These are phyloP conservation scores for Lentinus brumalis DNA, from an alignment of 768 basidiomycete genomes.

Conservation along the genomic window DNA sequence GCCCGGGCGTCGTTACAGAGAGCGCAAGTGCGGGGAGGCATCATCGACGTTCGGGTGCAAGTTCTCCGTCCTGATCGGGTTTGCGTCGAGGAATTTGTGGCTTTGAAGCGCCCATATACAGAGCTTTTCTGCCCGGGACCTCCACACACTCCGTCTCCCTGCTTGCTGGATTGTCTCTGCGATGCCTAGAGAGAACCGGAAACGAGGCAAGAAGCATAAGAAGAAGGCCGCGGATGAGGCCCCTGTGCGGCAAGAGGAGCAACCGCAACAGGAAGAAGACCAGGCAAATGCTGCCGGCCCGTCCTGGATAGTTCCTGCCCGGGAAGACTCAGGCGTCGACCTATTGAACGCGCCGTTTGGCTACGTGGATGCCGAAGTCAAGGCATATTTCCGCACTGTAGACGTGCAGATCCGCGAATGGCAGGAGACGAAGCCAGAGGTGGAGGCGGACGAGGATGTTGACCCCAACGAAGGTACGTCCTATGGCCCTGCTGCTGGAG, in stretches of 20 bases:
- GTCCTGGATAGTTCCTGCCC: slow-evolving; percentile 67
- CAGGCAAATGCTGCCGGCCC: slow-evolving; percentile 44
- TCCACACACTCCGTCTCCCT: background rate
- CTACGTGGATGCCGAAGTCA: slow-evolving; percentile 84
- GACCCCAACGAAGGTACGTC: slow-evolving; percentile 73
- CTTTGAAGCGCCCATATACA: slow-evolving; percentile 4
- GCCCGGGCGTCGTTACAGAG: slow-evolving; percentile 77
- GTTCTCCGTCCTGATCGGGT: slow-evolving; percentile 5
- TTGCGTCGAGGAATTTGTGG: slow-evolving; percentile 12
- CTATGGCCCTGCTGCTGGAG: background rate
- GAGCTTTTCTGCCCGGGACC: background rate
- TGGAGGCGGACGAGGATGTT: slow-evolving; percentile 43
- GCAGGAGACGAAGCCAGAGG: slow-evolving; percentile 59
- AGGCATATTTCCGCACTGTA: slow-evolving; percentile 90
- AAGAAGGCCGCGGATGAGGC: slow-evolving; percentile 41
- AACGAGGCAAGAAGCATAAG: slow-evolving; percentile 77
- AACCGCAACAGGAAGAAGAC: slow-evolving; percentile 18
- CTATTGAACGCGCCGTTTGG: slow-evolving; percentile 80
- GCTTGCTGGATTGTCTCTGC: background rate
- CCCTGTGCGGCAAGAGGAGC: slow-evolving; percentile 24
- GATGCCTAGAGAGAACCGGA: slow-evolving; percentile 80
- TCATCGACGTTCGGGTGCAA: slow-evolving; percentile 34
- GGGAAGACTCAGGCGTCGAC: slow-evolving; percentile 41
- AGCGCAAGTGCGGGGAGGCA: slow-evolving; percentile 82
- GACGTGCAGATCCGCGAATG: slow-evolving; percentile 87